Conservation (phyloP, 805 yeast genomes). For the Starmerella powellii region DNA sequence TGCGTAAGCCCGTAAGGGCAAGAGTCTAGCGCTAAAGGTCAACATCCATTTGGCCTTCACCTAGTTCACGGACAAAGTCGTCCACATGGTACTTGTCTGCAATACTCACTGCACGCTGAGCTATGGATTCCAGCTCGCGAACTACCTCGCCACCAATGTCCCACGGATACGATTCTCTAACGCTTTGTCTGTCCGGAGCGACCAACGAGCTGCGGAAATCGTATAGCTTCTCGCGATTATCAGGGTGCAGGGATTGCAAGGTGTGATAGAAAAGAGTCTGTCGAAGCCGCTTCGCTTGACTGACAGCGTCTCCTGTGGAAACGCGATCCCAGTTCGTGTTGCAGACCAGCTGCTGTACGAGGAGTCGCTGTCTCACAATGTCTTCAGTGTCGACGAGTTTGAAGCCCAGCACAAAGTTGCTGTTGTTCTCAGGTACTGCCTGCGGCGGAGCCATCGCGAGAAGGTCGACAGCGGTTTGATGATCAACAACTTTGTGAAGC, state of each 20-base stretch:
- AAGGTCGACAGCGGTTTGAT: slow-evolving; percentile 12
- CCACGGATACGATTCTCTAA: slow-evolving; percentile 4
- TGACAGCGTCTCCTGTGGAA: neutral
- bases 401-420: slow-evolving; percentile 11
- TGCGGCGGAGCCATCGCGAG: slow-evolving; percentile 15
- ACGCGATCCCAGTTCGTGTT: slow-evolving; percentile 16
- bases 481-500: slow-evolving; percentile 1
- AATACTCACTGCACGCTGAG: slow-evolving; percentile 5
- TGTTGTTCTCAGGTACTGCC: slow-evolving; percentile 3
- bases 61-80: neutral
- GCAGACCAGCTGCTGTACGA: slow-evolving; percentile 15
- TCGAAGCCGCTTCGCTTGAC: neutral
- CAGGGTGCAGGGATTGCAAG: neutral
- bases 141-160: neutral
- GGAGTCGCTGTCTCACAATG: slow-evolving; percentile 9
- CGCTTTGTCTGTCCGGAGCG: slow-evolving; percentile 1
- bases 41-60: neutral
- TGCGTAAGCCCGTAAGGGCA: too few relatives aligned
- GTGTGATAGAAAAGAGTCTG: slow-evolving; percentile 13
- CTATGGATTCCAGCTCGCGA: slow-evolving; percentile 4
- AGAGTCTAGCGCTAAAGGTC: neutral
- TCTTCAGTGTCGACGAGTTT: slow-evolving; percentile 9
- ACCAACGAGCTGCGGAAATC: slow-evolving; percentile 1
- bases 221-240: neutral
- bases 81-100: slow-evolving; percentile 9